Base-by-base conservation (phyloP, 2,329 filamentous ascomycete genomes). In the Teratosphaeria pseudoeucalypti region DNA sequence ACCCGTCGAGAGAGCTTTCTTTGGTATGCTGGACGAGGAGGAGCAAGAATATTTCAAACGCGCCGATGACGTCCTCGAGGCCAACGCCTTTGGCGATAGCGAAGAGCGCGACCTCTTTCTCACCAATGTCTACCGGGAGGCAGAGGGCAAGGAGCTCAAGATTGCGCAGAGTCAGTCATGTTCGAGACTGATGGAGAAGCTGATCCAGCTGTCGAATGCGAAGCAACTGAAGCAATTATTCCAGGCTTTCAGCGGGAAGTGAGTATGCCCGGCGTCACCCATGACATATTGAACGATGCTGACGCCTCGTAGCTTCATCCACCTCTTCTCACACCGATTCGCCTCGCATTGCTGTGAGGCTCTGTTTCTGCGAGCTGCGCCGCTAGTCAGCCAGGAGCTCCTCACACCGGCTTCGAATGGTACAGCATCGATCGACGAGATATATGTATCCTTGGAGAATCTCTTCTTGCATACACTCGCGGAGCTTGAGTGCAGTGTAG, bases 291-390 rank as follows among this genome's bases (percentile, higher is more conserved):
- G 34, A 16, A 43, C 32, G 14, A 9, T 54, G 43, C 57, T 32
- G 37, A 64, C 12, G 7, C 3, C 4, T 26, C 43, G 55, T 66
- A 82, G 80, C 74, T 95, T 97, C 74, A 78, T 92, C 60, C 87
- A 92, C 67, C 82, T 99, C 32, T 86, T 96, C 57, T 92, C 95
- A 72, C 94, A 99, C 76, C 88, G 94, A 19, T 99, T 99, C 70
- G 94, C 94, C 5, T 95, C 92, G 62, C 94, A 99, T 77, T 97
- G 92, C 76, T 96, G 92, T 72, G 94, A 99, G 76, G 90, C 90
- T 29, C 81, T 99, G 34, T 97, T 99, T 73, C 79, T 92, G 55
- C 85, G 89, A 64, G 88, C 89, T 1, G 92, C 92, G 0, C 87
- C 89, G 0, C 77, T 88, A 11, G 88, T 96, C 43, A 88, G 87